phyloP scores from a whole-genome alignment of 352 stramenopile species.

The Pythium myriotylum region DNA sequence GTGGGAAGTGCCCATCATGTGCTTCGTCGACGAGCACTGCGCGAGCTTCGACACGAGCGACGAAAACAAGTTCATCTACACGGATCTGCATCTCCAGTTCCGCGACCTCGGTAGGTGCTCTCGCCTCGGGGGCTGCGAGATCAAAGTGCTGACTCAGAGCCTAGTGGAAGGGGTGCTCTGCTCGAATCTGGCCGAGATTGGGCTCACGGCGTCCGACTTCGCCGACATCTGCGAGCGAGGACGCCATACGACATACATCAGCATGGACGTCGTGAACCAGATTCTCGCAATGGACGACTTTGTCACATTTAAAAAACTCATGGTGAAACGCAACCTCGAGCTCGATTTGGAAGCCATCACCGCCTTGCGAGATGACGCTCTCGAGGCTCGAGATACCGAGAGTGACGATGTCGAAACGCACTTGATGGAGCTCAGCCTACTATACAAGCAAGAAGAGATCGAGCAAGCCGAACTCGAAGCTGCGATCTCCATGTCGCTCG shows the following conservation, averaged over 20 bases:
- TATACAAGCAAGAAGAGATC: conserved; percentile 89
- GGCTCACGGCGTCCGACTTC: conserved; percentile 83
- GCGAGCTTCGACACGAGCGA: conserved; percentile 87
- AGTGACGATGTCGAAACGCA: conserved; percentile 48
- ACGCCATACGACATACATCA: conserved; percentile 61
- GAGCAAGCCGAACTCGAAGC: conserved; percentile 80
- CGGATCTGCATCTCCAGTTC: conserved; percentile 84
- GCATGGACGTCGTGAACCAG: conserved; percentile 82
- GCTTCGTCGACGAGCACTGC: conserved; percentile 91
- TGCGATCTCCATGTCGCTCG: conserved; percentile 76
- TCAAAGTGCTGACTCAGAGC: not conserved
- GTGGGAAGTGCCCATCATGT: conserved; percentile 89
- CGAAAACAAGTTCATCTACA: conserved; percentile 91
- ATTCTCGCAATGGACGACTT: conserved; percentile 92
- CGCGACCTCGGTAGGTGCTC: conserved; percentile 48
- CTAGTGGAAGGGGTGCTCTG: conserved; percentile 77
- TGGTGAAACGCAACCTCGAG: conserved; percentile 91
- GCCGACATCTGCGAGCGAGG: conserved; percentile 78
- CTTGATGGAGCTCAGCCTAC: conserved; percentile 82
- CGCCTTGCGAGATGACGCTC: conserved; percentile 63
- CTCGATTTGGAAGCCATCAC: conserved; percentile 90
- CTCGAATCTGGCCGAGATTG: conserved; percentile 84
- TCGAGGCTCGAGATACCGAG: conserved; percentile 25
- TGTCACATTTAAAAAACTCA: conserved; percentile 92
- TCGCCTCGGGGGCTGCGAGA: not conserved